Evolutionary conservation across 805 yeast genomes (phyloP).

Genomic region (Debaryomyces castellii): DNA sequence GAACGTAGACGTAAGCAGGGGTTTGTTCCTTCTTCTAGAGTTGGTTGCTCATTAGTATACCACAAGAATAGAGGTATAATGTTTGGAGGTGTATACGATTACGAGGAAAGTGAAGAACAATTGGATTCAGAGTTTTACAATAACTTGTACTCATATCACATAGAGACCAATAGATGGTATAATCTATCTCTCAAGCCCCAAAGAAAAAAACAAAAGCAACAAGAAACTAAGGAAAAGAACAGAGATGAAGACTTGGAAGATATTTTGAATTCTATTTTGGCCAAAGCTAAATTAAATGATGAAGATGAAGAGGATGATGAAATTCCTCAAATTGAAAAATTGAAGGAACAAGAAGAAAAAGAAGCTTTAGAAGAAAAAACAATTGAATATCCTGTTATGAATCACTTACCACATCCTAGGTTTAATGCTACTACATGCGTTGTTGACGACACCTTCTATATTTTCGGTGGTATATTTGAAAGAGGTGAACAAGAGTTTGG

Average conservation of each 20-base stretch:
- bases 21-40: constrained; percentile 87
- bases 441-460: constrained; percentile 76
- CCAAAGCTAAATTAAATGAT: constrained; percentile 69
- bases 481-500: constrained; percentile 81
- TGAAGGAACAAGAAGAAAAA: constrained; percentile 36
- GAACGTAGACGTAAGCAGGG: constrained; percentile 90
- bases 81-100: constrained; percentile 95
- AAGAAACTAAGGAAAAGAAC: constrained; percentile 42
- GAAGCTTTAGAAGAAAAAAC: constrained; percentile 40
- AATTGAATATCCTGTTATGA: constrained; percentile 54
- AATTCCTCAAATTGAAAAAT: constrained; percentile 33
- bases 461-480: constrained; percentile 91
- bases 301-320: constrained; percentile 46
- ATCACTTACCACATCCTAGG: constrained; percentile 79
- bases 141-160: constrained; percentile 75
- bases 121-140: constrained; percentile 83
- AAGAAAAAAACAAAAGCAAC: constrained; percentile 47
- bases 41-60: constrained; percentile 86
- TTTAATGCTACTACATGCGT: constrained; percentile 86
- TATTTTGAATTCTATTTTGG: constrained; percentile 68
- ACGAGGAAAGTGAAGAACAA: constrained; percentile 92
- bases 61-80: constrained; percentile 91
- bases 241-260: constrained; percentile 83
- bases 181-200: constrained; percentile 62
- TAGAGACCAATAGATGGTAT: constrained; percentile 88